Percentiles rank a stretch among this genome's conserved stretches.
phyloP scores from a whole-genome alignment of 2,329 filamentous ascomycete species.

The Lecanicillium sp. region DNA sequence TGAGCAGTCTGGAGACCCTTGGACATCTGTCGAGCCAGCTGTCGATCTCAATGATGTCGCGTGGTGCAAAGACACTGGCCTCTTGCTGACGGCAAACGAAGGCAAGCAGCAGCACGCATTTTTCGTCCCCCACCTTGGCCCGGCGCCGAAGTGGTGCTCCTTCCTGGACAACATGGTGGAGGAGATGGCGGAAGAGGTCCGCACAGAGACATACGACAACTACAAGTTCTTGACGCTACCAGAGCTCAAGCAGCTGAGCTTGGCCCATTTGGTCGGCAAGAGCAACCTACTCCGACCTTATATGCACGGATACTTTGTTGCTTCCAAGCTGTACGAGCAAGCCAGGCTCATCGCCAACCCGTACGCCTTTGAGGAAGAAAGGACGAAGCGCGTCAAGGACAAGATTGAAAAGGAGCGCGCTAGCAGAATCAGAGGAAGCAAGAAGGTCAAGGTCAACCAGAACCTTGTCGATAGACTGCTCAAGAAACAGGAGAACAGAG shows the following conservation, averaged over 20 bases:
- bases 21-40: constrained; percentile 91
- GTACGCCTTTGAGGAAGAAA: constrained; percentile 87
- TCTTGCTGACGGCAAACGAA: constrained; percentile 95
- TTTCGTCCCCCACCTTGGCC: constrained; percentile 88
- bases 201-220: constrained; percentile 88
- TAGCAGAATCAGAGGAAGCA: constrained; percentile 84
- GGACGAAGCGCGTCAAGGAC: constrained; percentile 82
- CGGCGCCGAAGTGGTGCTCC: constrained; percentile 89
- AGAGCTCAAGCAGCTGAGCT: constrained; percentile 75
- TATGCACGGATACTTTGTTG: constrained; percentile 99
- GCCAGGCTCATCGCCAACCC: constrained; percentile 89
- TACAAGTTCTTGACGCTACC: constrained; percentile 94
- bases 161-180: constrained; percentile 97
- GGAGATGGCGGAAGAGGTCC: constrained; percentile 85
- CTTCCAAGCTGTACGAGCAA: constrained; percentile 91
- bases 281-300: constrained; percentile 87
- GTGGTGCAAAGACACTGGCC: constrained; percentile 86
- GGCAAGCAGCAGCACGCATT: constrained; percentile 92
- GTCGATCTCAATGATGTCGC: constrained; percentile 94
- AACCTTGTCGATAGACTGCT: constrained; percentile 67
- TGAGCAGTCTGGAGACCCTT: constrained; percentile 70
- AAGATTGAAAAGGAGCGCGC: constrained; percentile 97
- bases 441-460: constrained; percentile 97
- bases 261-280: constrained; percentile 84
- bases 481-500: constrained; percentile 55